Evolutionary conservation across 2,329 filamentous ascomycete species (phyloP), one percentile per base, ranked within the genome.

Genomic region (Drechslerella dactyloides): DNA sequence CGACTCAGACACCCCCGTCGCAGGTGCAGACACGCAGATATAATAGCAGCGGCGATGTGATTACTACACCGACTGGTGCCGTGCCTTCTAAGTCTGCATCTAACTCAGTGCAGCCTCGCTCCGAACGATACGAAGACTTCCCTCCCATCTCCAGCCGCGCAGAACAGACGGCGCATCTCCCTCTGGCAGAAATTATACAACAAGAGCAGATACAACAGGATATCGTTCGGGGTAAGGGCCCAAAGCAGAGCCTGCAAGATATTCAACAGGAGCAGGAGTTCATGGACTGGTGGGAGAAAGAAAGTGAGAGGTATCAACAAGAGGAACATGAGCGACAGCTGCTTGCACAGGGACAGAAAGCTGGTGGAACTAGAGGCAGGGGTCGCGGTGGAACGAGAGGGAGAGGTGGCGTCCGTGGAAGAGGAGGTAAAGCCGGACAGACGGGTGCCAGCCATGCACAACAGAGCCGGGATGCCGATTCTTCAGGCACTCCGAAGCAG

Each of bases 251-350:
- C 74, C 81, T 99, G 30, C 88, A 96, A 77, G 94, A 97, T 74
- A 99, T 99, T 69, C 94, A 99, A 79, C 87, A 94, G 75, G 94
- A 99, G 80, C 94, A 99, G 78, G 91, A 91, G 57, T 99, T 99
- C 78, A 91, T 97, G 78, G 88, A 96, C 78, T 96, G 93, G 92
- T 96, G 92, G 92, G 91, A 96, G 75, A 87, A 90, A 73, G 93
- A 96, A 79, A 91, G 88, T 76, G 84, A 84, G 69, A 84, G 90
- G 13, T 73, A 68, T 42, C 56, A 68, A 17, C 69, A 73, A 33
- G 60, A 65, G 42, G 60, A 65, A 40, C 15, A 44, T 11, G 55
- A 56, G 21, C 53, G 44, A 27, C 55, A 70, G 15, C 10, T 64
- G 23, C 5, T 52, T 11, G 44, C 59, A 27, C 60, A 65, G 19